Conservation (phyloP, 2,329 filamentous ascomycete genomes). For the Pestalotiopsis sp. region DNA sequence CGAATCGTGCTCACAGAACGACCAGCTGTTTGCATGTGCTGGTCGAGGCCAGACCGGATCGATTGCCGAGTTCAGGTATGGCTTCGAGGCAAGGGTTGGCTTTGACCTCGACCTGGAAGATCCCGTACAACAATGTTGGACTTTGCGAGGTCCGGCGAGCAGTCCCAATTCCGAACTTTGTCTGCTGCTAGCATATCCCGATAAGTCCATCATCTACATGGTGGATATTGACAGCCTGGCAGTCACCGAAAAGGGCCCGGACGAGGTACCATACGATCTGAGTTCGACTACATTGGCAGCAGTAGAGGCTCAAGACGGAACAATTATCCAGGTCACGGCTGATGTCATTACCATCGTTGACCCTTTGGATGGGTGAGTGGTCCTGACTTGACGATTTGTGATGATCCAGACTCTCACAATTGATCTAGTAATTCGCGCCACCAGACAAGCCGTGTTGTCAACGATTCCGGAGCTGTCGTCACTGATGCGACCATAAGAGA, state of each 20-base stretch:
- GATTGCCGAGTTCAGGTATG: conserved; percentile 70
- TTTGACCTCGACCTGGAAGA: conserved; percentile 55
- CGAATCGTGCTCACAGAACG: conserved; percentile 38
- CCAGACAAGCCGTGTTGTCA: conserved; percentile 35
- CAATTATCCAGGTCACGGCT: conserved; percentile 59
- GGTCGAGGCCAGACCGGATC: conserved; percentile 65
- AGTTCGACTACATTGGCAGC: conserved; percentile 53
- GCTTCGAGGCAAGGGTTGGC: conserved; percentile 69
- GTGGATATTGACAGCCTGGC: conserved; percentile 51
- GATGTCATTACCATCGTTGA: conserved; percentile 43
- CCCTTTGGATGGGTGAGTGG: conserved; percentile 38
- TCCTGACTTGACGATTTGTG: conserved; percentile 1
- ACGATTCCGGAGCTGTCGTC: conserved; percentile 29
- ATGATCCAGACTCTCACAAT: conserved; percentile 14
- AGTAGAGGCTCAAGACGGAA: conserved; percentile 34
- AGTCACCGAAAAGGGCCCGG: conserved; percentile 44
- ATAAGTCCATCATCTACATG: conserved; percentile 49
- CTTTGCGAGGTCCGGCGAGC: conserved; percentile 39
- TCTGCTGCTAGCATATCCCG: conserved; percentile 52
- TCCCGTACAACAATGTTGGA: conserved; percentile 56
- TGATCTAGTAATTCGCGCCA: conserved; percentile 31
- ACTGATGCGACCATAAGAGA: conserved; percentile 46
- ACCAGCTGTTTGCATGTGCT: conserved; percentile 68
- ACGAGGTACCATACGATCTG: conserved; percentile 52
- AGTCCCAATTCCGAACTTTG: conserved; percentile 34